phyloP scores from a whole-genome alignment of 441 rosid genomes.

The Gossypium lobatum region DNA sequence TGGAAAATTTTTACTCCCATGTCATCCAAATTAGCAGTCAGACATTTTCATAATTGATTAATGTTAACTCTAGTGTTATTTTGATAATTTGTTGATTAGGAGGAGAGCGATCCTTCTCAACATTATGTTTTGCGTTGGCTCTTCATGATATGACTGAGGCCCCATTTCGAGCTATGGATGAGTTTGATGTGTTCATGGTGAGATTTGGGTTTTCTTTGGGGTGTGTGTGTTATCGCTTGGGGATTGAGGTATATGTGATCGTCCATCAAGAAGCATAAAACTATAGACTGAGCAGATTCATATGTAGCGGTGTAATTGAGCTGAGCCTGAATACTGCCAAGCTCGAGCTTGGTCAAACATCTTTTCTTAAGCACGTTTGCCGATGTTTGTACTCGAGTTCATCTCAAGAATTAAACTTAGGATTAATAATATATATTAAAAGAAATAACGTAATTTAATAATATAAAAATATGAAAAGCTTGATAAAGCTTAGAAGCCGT shows the following conservation, averaged over 20 bases:
- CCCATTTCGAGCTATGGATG: constrained; percentile 98
- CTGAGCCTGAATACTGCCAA: too few species aligned
- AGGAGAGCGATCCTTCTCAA: constrained; percentile 96
- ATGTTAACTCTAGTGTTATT: background rate
- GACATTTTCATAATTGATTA: background rate
- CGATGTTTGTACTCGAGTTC: too few species aligned
- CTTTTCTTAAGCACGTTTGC: too few species aligned
- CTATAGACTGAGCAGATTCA: background rate
- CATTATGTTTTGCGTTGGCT: constrained; percentile 91
- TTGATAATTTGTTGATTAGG: constrained; percentile 36
- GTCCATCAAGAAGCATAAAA: background rate
- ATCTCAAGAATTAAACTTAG: too few species aligned
- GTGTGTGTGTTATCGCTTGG: background rate
- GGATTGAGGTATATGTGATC: background rate
- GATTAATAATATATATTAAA: too few species aligned
- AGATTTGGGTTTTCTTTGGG: background rate
- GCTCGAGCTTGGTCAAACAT: too few species aligned
- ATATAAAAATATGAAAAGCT: too few species aligned
- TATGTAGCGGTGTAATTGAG: background rate
- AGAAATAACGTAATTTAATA: too few species aligned
- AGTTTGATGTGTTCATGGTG: constrained; percentile 98
- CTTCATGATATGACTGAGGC: constrained; percentile 93
- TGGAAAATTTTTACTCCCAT: background rate
- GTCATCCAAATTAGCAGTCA: background rate
- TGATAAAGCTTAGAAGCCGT: too few species aligned